Evolutionary conservation across 192 early-diverging fungal genomes (phyloP).

Genomic region (Backusella liffmaniae): DNA sequence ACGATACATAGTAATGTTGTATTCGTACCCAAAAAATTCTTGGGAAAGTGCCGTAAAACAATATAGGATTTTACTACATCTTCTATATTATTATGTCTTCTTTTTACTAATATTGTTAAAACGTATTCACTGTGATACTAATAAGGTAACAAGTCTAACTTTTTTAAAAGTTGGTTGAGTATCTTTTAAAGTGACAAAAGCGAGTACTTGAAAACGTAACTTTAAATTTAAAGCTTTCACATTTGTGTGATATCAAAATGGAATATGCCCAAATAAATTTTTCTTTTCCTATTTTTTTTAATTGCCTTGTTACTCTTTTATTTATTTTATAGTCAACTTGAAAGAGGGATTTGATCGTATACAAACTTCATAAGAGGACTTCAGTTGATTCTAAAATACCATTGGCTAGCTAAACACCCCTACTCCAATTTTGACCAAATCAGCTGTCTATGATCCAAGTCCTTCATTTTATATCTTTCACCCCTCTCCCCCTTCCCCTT

Average conservation of each 20-base stretch:
- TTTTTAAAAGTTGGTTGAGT: not conserved
- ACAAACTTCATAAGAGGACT: not conserved
- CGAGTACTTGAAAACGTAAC: not conserved
- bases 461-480: not conserved
- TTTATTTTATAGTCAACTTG: not conserved
- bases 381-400: not conserved
- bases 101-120: not conserved
- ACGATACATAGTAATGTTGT: not conserved
- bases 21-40: not conserved
- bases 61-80: not conserved
- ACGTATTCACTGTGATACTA: not conserved
- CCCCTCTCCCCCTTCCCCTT: not conserved
- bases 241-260: not conserved
- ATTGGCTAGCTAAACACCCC: not conserved
- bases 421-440: not conserved
- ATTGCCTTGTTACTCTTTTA: not conserved
- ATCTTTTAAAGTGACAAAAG: not conserved
- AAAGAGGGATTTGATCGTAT: not conserved
- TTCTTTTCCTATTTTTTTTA: not conserved
- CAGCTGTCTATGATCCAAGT: not conserved
- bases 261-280: not conserved
- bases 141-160: not conserved
- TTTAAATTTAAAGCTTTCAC: not conserved
- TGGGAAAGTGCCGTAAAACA: not conserved
- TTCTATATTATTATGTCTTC: not conserved